Conservation (phyloP, 208 protist genomes). For the Trypanosoma brucei region DNA sequence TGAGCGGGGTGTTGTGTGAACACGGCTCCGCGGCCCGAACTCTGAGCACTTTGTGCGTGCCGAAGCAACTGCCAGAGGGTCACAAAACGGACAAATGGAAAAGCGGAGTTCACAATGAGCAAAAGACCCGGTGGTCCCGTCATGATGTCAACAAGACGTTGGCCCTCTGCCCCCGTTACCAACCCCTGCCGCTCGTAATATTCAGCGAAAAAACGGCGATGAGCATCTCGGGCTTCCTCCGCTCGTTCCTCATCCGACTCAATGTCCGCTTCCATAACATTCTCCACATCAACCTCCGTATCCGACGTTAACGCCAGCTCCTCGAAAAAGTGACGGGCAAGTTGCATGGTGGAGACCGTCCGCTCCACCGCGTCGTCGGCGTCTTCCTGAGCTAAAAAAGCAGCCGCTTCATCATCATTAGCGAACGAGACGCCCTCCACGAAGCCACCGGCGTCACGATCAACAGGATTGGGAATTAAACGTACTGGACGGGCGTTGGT, state of each 20-base stretch:
- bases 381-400: constrained; percentile 49
- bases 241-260: constrained; percentile 46
- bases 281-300: constrained; percentile 51
- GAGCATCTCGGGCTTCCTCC: constrained; percentile 50
- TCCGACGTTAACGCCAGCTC: constrained; percentile 56
- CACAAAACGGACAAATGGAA: constrained; percentile 51
- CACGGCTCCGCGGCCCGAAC: constrained; percentile 5
- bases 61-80: constrained; percentile 57
- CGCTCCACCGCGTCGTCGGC: constrained; percentile 30
- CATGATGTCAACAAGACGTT: constrained; percentile 58
- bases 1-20: constrained; percentile 31
- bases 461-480: constrained; percentile 31
- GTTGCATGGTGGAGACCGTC: constrained; percentile 36
- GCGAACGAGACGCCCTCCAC: constrained; percentile 36
- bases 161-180: constrained; percentile 18
- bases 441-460: constrained; percentile 46
- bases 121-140: constrained; percentile 38
- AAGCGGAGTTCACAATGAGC: constrained; percentile 46
- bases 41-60: constrained; percentile 16
- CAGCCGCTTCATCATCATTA: constrained; percentile 54
- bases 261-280: constrained; percentile 11
- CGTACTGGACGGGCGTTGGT: constrained; percentile 32
- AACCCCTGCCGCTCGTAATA: constrained; percentile 72
- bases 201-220: constrained; percentile 69
- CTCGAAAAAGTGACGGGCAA: constrained; percentile 58